Base-by-base conservation (phyloP, 1,284 basidiomycete species). In the Malassezia arunalokei region DNA sequence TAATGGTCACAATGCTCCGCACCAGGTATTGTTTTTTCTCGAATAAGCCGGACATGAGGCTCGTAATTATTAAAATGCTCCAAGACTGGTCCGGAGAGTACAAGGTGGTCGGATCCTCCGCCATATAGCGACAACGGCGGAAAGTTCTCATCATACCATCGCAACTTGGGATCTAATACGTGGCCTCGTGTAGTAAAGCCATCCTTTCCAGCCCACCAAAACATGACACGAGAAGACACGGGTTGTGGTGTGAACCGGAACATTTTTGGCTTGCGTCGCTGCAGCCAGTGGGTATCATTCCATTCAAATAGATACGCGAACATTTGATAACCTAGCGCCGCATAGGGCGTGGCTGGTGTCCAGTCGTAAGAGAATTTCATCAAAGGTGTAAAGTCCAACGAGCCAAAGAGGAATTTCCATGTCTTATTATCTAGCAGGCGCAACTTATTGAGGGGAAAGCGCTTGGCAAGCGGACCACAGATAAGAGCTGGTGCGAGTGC, bases 231-330 rank as follows among this genome's bases (percentile, higher is more conserved):
- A 5, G 77, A 78, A 6, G 74, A 75, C 14, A 82, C 80, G 46
- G 80, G 80, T 28, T 79, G 78, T 0, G 81, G 81, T 0, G 80
- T 81, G 72, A 82, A 82, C 12, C 80, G 70, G 73, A 82, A 82
- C 79, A 80, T 81, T 62, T 82, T 82, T 5, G 77, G 76, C 62
- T 82, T 82, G n/a, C 68, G 48, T 6, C 68, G 47, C 4, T 66
- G 48, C n/a, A 79, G 78, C 75, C 81, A 82, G 63, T 81, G 80
- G 12, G 78, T 75, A 65, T 82, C 81, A 12, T 80, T 82, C 81
- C 81, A 81, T n/a, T 74, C 72, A 58, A 78, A 79, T 28, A 82
- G 72, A 71, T 80, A 82, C 15, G 66, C 68, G 61, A 82, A 82
- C 80, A 82, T 81, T 57, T 78, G 79, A 62, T 71, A 73, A 30